Evolutionary conservation across 2,329 filamentous ascomycete species (phyloP).

Genomic region (Madurella mycetomatis): DNA sequence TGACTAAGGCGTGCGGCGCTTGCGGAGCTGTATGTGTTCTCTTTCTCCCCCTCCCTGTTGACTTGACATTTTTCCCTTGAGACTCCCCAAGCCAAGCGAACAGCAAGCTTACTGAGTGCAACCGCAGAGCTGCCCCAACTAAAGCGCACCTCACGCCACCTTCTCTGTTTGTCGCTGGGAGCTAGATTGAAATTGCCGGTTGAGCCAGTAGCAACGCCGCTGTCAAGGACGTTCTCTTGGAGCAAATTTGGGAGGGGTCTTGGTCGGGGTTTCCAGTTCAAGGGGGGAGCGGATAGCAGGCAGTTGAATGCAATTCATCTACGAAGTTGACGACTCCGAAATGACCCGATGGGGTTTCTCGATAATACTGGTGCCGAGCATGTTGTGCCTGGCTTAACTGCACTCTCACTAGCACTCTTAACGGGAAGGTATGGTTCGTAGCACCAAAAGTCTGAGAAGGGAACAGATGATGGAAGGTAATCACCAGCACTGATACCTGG

Average conservation of each 20-base stretch:
- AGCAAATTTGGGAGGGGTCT: neutral
- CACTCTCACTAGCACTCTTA: neutral
- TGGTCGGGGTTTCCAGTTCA: too few relatives aligned
- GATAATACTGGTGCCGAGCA: neutral
- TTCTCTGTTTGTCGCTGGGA: neutral
- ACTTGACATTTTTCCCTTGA: neutral
- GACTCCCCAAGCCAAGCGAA: neutral
- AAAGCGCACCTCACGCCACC: neutral
- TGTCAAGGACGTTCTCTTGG: neutral
- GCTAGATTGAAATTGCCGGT: neutral
- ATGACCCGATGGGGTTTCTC: too few relatives aligned
- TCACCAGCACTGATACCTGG: neutral
- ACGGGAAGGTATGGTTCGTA: neutral
- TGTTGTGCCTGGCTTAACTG: neutral
- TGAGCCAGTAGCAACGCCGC: neutral
- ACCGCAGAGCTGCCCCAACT: conserved; percentile 29
- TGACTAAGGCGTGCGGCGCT: conserved; percentile 49
- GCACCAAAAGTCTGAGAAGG: neutral
- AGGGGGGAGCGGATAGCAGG: too few relatives aligned
- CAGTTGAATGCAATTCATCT: too few relatives aligned
- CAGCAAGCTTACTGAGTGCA: neutral
- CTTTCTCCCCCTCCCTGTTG: neutral
- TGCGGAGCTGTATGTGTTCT: conserved; percentile 52
- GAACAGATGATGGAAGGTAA: neutral
- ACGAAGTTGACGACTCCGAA: too few relatives aligned